Evolutionary conservation across 2,329 filamentous ascomycete genomes (phyloP), one percentile per base, ranked within the genome.

Genomic region (Fusarium setosum): DNA sequence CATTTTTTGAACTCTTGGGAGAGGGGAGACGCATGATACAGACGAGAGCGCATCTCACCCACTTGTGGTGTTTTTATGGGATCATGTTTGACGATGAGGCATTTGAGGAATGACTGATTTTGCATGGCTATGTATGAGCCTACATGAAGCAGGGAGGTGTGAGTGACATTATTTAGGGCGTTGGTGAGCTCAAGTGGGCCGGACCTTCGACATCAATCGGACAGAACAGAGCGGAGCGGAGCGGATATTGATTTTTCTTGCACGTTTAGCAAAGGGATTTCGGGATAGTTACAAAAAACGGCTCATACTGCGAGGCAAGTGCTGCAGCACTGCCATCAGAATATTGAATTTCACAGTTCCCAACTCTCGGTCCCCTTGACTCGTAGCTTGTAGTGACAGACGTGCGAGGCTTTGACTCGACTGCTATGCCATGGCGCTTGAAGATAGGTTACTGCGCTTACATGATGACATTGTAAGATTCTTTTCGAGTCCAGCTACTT

Each of bases 121-220:
- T 71, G 65, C 71, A 69, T 74, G 65, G 67, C 63, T 63, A 41
- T 45, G 53, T 70, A 55, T 59, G 45, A 68, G 67, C 65, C 65
- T 63, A 67, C 59, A 65, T 60, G 69, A 66, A 59, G 45, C 12
- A 31, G 45, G 59, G 65, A 68, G 65, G 68, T 63, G 59, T 61
- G 71, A 62, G 68, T 73, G 68, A 62, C 57, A 64, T 66, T 61
- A 56, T 49, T 67, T 41, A 66, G 71, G 71, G 71, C 71, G 71
- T 73, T 71, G 69, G 57, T 56, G 71, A 73, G 71, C 71, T 71
- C 69, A 73, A 73, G 71, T 73, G 69, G 68, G 71, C 71, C 65
- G 60, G 61, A 69, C 68, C 69, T 69, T 66, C 61, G 59, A 67
- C 63, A 68, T 48, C n/a, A n/a, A n/a, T n/a, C 48, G 45, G 61